Conservation (phyloP, 148 eudicot species). For the Cornus florida region DNA sequence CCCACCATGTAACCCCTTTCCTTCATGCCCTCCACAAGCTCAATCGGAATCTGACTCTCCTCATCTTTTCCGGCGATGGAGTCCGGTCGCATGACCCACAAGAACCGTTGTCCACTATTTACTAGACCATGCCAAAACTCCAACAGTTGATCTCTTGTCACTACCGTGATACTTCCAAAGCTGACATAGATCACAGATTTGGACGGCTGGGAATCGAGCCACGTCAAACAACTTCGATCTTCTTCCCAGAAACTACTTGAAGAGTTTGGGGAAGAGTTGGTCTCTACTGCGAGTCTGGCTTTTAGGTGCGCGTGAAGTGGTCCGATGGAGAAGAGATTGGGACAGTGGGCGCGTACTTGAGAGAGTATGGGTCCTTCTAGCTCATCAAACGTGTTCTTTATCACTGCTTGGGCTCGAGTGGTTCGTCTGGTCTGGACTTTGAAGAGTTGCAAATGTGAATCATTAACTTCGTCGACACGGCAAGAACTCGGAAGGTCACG, state of each 20-base stretch:
- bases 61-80: conserved; percentile 17
- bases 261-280: not conserved
- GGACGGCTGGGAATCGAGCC: conserved; percentile 45
- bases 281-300: conserved; percentile 1
- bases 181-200: conserved; percentile 55
- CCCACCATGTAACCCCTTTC: conserved; percentile 40
- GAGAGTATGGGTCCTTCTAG: conserved; percentile 32
- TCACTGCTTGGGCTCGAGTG: conserved; percentile 17
- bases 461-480: conserved; percentile 17
- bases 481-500: conserved; percentile 32
- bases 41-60: not conserved
- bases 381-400: conserved; percentile 36
- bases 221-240: conserved; percentile 40
- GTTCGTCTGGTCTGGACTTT: conserved; percentile 3
- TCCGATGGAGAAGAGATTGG: conserved; percentile 25
- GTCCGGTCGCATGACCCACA: conserved; percentile 55
- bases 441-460: conserved; percentile 2
- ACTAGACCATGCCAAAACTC: conserved; percentile 64
- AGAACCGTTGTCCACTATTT: conserved; percentile 39
- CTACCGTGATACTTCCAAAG: conserved; percentile 38
- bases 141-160: conserved; percentile 30
- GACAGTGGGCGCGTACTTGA: conserved; percentile 16
- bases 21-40: conserved; percentile 26
- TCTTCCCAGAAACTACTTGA: conserved; percentile 37
- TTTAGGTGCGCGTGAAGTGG: conserved; percentile 29